Evolutionary conservation across 2,329 filamentous ascomycete genomes (phyloP).

Genomic region (Hypomyces rosellus): DNA sequence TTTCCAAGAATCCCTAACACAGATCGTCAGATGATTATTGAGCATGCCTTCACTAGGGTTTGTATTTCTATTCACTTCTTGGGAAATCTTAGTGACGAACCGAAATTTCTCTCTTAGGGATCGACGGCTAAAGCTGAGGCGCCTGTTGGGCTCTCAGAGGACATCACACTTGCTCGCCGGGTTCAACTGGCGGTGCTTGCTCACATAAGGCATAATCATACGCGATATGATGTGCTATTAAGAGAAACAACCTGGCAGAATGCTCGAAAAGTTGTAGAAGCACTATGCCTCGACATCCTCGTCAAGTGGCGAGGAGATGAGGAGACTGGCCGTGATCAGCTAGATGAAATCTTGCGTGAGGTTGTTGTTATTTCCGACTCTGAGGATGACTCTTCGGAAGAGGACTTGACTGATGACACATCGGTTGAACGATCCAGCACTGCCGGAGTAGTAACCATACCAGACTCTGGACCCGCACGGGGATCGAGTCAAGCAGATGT

Average conservation of each 20-base stretch:
- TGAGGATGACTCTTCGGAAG: slow-evolving; percentile 40
- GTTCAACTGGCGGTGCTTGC: slow-evolving; percentile 61
- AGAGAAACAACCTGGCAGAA: slow-evolving; percentile 52
- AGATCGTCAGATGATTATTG: slow-evolving; percentile 55
- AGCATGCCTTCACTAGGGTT: slow-evolving; percentile 58
- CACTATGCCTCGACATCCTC: slow-evolving; percentile 56
- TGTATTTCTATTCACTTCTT: slow-evolving; percentile 18
- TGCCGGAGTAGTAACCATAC: slow-evolving; percentile 10
- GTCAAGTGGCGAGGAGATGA: slow-evolving; percentile 69
- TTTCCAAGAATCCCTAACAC: slow-evolving; percentile 61
- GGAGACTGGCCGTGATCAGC: slow-evolving; percentile 60
- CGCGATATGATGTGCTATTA: slow-evolving; percentile 56
- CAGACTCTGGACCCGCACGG: slow-evolving; percentile 1
- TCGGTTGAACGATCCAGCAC: slow-evolving; percentile 20
- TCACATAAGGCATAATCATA: slow-evolving; percentile 61
- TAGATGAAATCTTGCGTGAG: slow-evolving; percentile 61
- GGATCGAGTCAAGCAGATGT: not conserved
- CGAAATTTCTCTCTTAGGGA: slow-evolving; percentile 32
- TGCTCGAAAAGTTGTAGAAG: slow-evolving; percentile 55
- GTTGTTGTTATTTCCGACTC: slow-evolving; percentile 61
- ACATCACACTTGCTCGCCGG: slow-evolving; percentile 53
- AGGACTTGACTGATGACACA: slow-evolving; percentile 28
- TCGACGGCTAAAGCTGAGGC: slow-evolving; percentile 45
- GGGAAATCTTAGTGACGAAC: slow-evolving; percentile 7
- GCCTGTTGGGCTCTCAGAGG: slow-evolving; percentile 51